phyloP scores from a whole-genome alignment of 441 rosid genomes.

The Monsonia emarginata region DNA sequence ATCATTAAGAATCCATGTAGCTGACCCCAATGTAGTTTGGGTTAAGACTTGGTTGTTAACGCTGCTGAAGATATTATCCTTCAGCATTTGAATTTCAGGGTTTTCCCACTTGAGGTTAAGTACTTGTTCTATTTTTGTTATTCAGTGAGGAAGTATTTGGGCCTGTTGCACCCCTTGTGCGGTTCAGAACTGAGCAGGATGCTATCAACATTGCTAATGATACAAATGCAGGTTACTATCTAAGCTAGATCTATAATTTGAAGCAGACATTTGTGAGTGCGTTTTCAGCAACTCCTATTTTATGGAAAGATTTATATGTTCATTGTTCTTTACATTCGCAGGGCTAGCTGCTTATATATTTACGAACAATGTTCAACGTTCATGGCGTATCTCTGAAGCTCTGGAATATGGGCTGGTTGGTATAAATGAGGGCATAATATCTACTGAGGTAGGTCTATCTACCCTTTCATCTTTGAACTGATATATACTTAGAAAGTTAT shows the following conservation, averaged over 20 bases:
- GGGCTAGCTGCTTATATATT: slow-evolving; percentile 95
- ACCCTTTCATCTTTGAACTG: background rate
- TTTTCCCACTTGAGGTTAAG: background rate
- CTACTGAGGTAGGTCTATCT: slow-evolving; percentile 59
- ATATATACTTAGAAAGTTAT: slow-evolving; percentile 8
- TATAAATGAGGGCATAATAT: slow-evolving; percentile 81
- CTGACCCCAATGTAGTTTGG: background rate
- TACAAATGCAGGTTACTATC: slow-evolving; percentile 63
- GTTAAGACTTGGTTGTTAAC: background rate
- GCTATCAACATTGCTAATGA: slow-evolving; percentile 71
- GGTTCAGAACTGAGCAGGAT: slow-evolving; percentile 82
- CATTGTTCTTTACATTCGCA: slow-evolving; percentile 24
- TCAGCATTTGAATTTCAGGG: background rate
- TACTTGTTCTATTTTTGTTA: slow-evolving; percentile 10
- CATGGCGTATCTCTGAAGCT: slow-evolving; percentile 93
- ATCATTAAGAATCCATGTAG: background rate
- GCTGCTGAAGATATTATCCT: background rate
- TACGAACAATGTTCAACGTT: slow-evolving; percentile 69
- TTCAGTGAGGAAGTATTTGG: slow-evolving; percentile 89
- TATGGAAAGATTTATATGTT: background rate
- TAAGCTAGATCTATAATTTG: slow-evolving; percentile 7
- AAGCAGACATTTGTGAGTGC: background rate
- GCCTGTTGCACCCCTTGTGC: slow-evolving; percentile 83
- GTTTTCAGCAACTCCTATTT: background rate
- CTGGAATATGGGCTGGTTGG: slow-evolving; percentile 87